Percentiles rank a stretch among this genome's conserved stretches.
Conservation (phyloP, 176 grass and related monocot genomes). For the Panicum miliaceum region DNA sequence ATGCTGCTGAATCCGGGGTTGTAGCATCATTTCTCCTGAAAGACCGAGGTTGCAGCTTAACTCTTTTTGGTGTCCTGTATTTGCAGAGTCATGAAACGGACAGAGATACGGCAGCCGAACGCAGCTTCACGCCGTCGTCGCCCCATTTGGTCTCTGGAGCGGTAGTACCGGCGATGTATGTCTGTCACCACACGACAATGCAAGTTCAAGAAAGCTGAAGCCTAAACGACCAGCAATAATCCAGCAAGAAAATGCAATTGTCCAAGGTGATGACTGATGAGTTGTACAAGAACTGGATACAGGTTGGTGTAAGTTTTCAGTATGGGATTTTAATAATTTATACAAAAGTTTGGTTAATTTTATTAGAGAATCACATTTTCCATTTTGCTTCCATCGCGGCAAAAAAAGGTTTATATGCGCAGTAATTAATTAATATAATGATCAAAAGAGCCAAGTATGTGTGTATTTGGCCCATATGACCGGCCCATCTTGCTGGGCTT, state of each 20-base stretch:
- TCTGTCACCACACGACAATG: conserved; percentile 51
- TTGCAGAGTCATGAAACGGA: conserved; percentile 54
- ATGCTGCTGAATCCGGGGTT: conserved; percentile 19
- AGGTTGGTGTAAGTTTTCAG: not conserved
- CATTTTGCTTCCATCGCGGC: not conserved
- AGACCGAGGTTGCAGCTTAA: no score
- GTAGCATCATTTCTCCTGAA: not conserved
- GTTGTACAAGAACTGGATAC: not conserved
- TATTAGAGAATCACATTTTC: not conserved
- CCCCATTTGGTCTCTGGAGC: conserved; percentile 87
- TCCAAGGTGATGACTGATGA: not conserved
- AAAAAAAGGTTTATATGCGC: not conserved
- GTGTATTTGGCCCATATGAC: not conserved
- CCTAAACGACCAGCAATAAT: not conserved
- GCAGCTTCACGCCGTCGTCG: conserved; percentile 74
- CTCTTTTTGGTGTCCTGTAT: not conserved
- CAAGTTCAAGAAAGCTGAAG: conserved; percentile 22
- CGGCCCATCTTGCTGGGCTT: not conserved
- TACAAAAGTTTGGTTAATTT: not conserved
- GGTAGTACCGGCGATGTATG: conserved; percentile 75
- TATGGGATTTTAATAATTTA: not conserved
- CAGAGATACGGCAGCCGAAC: conserved; percentile 82
- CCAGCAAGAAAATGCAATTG: not conserved
- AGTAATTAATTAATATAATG: no score
- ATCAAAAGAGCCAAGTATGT: not conserved